Evolutionary conservation across 2,329 filamentous ascomycete species (phyloP).

Genomic region (Calonectria fujianensis): DNA sequence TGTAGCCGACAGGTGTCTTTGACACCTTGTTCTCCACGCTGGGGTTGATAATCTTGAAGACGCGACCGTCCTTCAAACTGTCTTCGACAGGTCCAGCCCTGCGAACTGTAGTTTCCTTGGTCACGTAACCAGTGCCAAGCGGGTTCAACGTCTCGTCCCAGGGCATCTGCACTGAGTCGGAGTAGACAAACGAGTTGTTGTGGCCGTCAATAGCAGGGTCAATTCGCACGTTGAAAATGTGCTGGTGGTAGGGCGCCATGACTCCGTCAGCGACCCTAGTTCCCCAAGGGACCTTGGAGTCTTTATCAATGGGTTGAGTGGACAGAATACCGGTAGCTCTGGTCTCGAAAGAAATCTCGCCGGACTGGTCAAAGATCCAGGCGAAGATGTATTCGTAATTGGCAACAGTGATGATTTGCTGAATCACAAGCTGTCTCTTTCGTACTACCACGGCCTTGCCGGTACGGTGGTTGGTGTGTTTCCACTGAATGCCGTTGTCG

Average conservation of each 20-base stretch:
- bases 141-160: slow-evolving; percentile 74
- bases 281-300: slow-evolving; percentile 69
- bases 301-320: slow-evolving; percentile 75
- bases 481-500: slow-evolving; percentile 83
- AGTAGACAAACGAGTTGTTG: slow-evolving; percentile 69
- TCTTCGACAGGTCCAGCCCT: slow-evolving; percentile 70
- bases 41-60: slow-evolving; percentile 69
- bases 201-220: slow-evolving; percentile 76
- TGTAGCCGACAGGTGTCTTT: slow-evolving; percentile 64
- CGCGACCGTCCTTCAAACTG: slow-evolving; percentile 70
- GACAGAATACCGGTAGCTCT: slow-evolving; percentile 81
- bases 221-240: slow-evolving; percentile 79
- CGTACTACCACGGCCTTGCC: slow-evolving; percentile 75
- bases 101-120: slow-evolving; percentile 67
- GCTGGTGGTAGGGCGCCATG: slow-evolving; percentile 81
- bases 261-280: slow-evolving; percentile 79
- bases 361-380: slow-evolving; percentile 76
- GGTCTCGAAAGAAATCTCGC: slow-evolving; percentile 76
- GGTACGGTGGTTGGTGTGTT: slow-evolving; percentile 81
- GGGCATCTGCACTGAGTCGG: slow-evolving; percentile 61
- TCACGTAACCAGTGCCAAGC: slow-evolving; percentile 74
- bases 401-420: slow-evolving; percentile 80
- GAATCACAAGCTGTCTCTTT: slow-evolving; percentile 78
- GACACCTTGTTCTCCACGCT: slow-evolving; percentile 66
- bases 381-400: slow-evolving; percentile 80